Conservation (phyloP, 2,329 filamentous ascomycete species). For the Monosporascus cannonballus region DNA sequence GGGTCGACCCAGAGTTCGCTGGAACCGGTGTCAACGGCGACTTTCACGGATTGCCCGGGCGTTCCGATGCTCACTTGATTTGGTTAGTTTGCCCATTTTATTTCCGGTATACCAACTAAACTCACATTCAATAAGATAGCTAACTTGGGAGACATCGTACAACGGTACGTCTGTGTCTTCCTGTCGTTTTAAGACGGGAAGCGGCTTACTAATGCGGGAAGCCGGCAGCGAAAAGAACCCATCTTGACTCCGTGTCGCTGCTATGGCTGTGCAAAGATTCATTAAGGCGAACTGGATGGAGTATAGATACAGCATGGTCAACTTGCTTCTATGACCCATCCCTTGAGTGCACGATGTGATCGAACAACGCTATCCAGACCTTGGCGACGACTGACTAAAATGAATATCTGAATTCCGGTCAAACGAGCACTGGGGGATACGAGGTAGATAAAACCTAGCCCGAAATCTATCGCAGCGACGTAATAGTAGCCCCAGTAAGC, state of each 20-base stretch:
- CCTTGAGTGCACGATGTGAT: too few relatives aligned
- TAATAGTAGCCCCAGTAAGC: too few relatives aligned
- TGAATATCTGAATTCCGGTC: too few relatives aligned
- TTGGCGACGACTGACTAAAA: too few relatives aligned
- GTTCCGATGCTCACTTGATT: conserved; percentile 9
- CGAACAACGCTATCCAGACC: too few relatives aligned
- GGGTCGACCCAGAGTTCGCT: conserved; percentile 15
- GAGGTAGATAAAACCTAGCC: too few relatives aligned
- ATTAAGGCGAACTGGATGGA: not conserved
- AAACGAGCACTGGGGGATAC: too few relatives aligned
- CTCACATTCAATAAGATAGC: conserved; percentile 2
- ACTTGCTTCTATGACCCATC: not conserved
- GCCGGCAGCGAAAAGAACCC: not conserved
- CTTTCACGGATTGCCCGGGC: conserved; percentile 6
- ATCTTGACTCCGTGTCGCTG: not conserved
- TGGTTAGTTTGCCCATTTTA: not conserved
- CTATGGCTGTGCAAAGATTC: not conserved
- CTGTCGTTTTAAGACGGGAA: not conserved
- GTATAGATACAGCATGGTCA: not conserved
- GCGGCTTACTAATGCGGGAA: not conserved
- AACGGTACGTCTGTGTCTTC: not conserved
- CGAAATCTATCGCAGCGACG: too few relatives aligned
- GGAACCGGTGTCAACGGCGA: conserved; percentile 14
- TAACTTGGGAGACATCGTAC: not conserved
- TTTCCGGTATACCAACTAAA: not conserved